Percentiles rank a stretch among this genome's conserved stretches.
These are phyloP conservation scores for Solanum etuberosum DNA, from an alignment of 257 asterid species.

Conservation along the genomic window DNA sequence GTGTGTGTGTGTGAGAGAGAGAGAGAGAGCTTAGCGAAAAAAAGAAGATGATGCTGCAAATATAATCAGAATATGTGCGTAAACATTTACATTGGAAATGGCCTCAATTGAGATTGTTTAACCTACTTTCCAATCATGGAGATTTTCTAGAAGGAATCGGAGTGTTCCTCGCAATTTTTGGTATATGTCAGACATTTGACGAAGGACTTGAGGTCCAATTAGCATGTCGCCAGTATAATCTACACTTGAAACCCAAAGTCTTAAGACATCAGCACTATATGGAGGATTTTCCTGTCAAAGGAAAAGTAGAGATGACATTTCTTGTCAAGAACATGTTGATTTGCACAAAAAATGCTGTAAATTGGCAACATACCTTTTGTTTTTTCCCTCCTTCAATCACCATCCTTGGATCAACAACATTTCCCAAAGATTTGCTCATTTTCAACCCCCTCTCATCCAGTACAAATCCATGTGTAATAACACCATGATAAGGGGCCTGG, in stretches of 20 bases:
- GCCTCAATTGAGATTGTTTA: neutral
- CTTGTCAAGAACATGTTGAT: neutral
- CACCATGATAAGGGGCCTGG: constrained; percentile 81
- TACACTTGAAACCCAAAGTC: constrained; percentile 97
- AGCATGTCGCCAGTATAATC: constrained; percentile 85
- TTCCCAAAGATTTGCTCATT: constrained; percentile 97
- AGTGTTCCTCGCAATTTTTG: constrained; percentile 93
- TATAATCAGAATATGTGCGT: neutral
- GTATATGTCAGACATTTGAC: constrained; percentile 92
- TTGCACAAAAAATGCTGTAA: neutral
- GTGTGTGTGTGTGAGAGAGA: neutral
- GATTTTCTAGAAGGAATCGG: constrained; percentile 87
- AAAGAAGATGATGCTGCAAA: neutral
- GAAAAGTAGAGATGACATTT: constrained; percentile 10
- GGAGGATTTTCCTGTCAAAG: constrained; percentile 57
- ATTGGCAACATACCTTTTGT: constrained; percentile 41
- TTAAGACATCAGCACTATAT: constrained; percentile 91
- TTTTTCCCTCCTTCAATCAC: constrained; percentile 91
- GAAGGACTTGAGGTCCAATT: constrained; percentile 83
- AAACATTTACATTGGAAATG: neutral
- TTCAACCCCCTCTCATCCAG: constrained; percentile 90
- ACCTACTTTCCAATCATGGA: constrained; percentile 96
- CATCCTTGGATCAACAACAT: constrained; percentile 84
- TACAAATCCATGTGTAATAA: constrained; percentile 92
- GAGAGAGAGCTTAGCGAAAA: neutral